Evolutionary conservation across 306 rosid species (phyloP), one percentile per base, ranked within the genome.

Genomic region (Cicer pinnatifidum): DNA sequence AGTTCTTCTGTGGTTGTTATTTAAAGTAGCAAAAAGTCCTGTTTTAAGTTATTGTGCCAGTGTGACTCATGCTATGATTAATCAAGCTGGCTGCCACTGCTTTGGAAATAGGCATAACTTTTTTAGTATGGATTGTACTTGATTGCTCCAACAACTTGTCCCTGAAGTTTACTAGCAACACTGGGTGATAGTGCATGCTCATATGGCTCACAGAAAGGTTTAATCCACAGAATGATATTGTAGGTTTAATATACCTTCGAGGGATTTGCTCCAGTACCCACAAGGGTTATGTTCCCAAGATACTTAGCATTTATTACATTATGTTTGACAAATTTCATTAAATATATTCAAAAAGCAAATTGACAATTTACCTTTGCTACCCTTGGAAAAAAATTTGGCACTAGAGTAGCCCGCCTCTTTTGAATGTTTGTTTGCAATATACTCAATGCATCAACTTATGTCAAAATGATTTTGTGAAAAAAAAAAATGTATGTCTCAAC

Each of bases 391-490:
- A 61, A 23, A 12, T 3, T 28, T 28, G 62, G 28, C 8, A 12
- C 44, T 8, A 35, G 47, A 15, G 64, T 38, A 50, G 39, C 51
- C 19, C 35, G 20, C 38, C 67, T 51, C 63, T 67, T 51, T 51
- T 66, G 12, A 46, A 67, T 77, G 11, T 58, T 73, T 57, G 41
- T 64, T 61, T 75, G 38, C 68, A 63, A 64, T 72, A 72, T 72
- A 46, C 56, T 56, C 61, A 9, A n/a, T n/a, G 41, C 72, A 54
- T 40, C 38, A 5, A 16, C 64, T 58, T 72, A 40, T 41, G n/a
- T 50, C 51, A 68, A 67, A 67, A 39, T 57, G 43, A 11, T 67
- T 61, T 61, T 69, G 48, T 59, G 16, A 40, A 6, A 11, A 41
- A 50, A 50, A 23, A 23, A 58, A 11, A 23, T 5, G 40, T 16